These are phyloP conservation scores for Diphasiastrum complanatum DNA, from an alignment of 83 land plant genomes.

Conservation along the genomic window DNA sequence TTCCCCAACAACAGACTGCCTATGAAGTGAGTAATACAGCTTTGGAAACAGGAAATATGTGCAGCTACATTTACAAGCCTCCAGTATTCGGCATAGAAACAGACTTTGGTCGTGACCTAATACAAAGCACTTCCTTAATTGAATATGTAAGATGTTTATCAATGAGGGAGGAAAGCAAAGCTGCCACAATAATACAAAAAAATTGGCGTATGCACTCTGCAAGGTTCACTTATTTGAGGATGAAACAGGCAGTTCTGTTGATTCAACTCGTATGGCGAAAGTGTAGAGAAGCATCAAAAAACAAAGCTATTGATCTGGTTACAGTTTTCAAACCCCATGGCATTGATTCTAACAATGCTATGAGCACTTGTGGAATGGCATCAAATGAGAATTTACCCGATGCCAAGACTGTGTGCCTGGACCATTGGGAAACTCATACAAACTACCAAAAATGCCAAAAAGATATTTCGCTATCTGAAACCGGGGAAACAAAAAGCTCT, in stretches of 20 bases:
- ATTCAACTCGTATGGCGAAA: constrained; percentile 18
- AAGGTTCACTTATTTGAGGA: not conserved
- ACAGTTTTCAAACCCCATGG: not conserved
- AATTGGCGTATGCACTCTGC: constrained; percentile 18
- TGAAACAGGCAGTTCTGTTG: constrained; percentile 1
- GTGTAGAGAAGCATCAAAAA: not conserved
- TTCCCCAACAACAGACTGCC: too few species aligned
- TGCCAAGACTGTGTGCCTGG: too few species aligned
- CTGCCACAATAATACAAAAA: constrained; percentile 24
- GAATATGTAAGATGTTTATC: constrained; percentile 10
- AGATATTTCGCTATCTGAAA: not conserved
- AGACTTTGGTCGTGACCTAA: not conserved
- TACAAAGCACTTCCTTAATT: constrained; percentile 3
- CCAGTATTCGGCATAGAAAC: not conserved
- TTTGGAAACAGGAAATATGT: too few species aligned
- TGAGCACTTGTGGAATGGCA: too few species aligned
- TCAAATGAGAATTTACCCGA: too few species aligned
- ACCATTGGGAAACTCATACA: not conserved
- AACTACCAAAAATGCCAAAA: not conserved
- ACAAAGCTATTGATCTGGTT: not conserved
- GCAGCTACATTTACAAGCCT: too few species aligned
- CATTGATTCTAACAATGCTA: not conserved
- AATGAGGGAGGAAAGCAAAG: constrained; percentile 1
- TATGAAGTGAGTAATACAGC: too few species aligned
- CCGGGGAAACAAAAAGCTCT: constrained; percentile 3